Evolutionary conservation across 2,329 filamentous ascomycete genomes (phyloP).

Genomic region (Aspergillus flavus): DNA sequence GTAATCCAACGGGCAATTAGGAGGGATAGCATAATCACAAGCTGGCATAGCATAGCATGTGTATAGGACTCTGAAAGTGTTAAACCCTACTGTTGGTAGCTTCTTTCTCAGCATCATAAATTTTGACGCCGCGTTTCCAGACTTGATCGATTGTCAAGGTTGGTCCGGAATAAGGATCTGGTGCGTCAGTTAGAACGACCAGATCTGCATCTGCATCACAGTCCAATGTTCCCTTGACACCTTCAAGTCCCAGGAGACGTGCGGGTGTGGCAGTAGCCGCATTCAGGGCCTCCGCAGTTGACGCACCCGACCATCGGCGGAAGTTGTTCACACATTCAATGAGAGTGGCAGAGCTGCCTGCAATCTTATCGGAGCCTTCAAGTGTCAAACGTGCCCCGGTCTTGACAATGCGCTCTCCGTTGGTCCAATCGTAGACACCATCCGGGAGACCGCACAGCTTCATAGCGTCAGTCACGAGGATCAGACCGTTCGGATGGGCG

Average conservation of each 20-base stretch:
- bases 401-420: conserved; percentile 62
- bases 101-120: conserved; percentile 39
- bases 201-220: conserved; percentile 47
- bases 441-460: conserved; percentile 81
- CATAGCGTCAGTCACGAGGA: conserved; percentile 93
- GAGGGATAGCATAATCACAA: background rate
- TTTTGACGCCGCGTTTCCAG: conserved; percentile 47
- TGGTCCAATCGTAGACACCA: conserved; percentile 83
- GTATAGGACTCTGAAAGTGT: background rate
- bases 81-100: conserved; percentile 2
- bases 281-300: conserved; percentile 43
- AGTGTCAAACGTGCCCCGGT: conserved; percentile 72
- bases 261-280: conserved; percentile 45
- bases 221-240: conserved; percentile 43
- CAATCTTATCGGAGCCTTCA: conserved; percentile 77
- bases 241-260: conserved; percentile 40
- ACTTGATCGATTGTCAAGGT: conserved; percentile 45
- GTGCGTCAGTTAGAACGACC: conserved; percentile 40
- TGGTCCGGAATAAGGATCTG: conserved; percentile 33
- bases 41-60: background rate
- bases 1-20: background rate
- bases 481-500: conserved; percentile 79
- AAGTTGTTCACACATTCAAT: conserved; percentile 51
- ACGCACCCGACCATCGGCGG: conserved; percentile 43
- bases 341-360: conserved; percentile 60